Percentiles rank a stretch among this genome's conserved stretches.
These are phyloP conservation scores for Phytophthora capsici DNA, from an alignment of 352 stramenopile species.

Conservation along the genomic window DNA sequence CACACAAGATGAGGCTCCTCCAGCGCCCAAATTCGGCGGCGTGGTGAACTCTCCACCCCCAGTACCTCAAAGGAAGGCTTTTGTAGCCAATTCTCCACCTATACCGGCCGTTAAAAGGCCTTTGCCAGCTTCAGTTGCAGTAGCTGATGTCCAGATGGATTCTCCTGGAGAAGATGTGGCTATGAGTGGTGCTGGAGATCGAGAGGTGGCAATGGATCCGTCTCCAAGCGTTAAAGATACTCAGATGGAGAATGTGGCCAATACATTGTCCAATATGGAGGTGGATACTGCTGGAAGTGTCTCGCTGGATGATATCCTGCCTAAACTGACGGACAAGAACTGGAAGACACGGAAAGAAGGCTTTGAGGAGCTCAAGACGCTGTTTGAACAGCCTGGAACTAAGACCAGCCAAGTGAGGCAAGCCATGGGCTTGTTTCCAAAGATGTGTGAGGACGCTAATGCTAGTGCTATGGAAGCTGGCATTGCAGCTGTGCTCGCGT, in stretches of 20 bases:
- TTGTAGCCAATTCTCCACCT: constrained; percentile 54
- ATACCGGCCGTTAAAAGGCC: constrained; percentile 12
- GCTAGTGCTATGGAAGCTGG: constrained; percentile 83
- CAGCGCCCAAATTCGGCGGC: constrained; percentile 30
- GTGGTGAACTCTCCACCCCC: constrained; percentile 58
- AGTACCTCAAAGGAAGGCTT: constrained; percentile 22
- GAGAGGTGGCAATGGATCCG: constrained; percentile 11
- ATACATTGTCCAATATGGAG: constrained; percentile 38
- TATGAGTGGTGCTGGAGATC: constrained; percentile 26
- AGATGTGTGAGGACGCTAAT: constrained; percentile 88
- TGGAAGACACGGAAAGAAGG: constrained; percentile 89
- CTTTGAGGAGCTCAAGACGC: constrained; percentile 74
- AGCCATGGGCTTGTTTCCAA: constrained; percentile 68
- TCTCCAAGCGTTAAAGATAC: constrained; percentile 22
- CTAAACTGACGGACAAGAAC: constrained; percentile 81
- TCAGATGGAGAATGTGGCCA: constrained; percentile 37
- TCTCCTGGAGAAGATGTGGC: constrained; percentile 23
- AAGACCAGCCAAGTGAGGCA: constrained; percentile 52
- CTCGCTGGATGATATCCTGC: constrained; percentile 53
- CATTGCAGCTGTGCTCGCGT: constrained; percentile 76
- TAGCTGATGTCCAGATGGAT: constrained; percentile 21
- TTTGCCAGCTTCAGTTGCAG: not conserved
- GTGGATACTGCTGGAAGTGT: constrained; percentile 18
- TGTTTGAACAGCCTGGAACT: constrained; percentile 60
- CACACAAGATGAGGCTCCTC: constrained; percentile 25